These are phyloP conservation scores for Arxiozyma heterogenica DNA, from an alignment of 1,139 yeast genomes.

Conservation along the genomic window DNA sequence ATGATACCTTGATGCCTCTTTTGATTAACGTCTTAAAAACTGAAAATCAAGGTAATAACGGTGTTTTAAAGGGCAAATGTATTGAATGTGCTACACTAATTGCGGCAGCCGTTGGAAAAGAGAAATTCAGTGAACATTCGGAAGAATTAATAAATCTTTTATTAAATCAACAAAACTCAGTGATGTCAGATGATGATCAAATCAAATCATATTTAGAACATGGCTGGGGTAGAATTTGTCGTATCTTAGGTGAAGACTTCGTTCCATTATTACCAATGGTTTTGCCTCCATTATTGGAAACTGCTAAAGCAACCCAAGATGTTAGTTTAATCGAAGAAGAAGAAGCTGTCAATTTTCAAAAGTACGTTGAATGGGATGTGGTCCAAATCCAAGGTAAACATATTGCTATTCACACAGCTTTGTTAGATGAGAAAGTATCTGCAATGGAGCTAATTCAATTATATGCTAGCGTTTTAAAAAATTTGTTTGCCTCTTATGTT, in stretches of 20 bases:
- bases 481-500: conserved; percentile 74
- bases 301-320: conserved; percentile 87
- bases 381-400: conserved; percentile 85
- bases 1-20: conserved; percentile 90
- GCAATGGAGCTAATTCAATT: conserved; percentile 83
- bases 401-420: conserved; percentile 88
- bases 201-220: conserved; percentile 80
- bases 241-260: conserved; percentile 76
- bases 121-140: conserved; percentile 70
- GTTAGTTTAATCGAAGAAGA: conserved; percentile 78
- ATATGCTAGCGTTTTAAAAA: conserved; percentile 82
- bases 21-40: conserved; percentile 69
- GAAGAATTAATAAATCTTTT: conserved; percentile 66
- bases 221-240: conserved; percentile 94
- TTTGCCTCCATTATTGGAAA: conserved; percentile 72
- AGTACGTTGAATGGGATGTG: conserved; percentile 93
- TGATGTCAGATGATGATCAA: conserved; percentile 63
- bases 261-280: conserved; percentile 83
- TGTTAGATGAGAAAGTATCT: conserved; percentile 82
- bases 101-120: conserved; percentile 95
- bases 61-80: conserved; percentile 81
- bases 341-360: conserved; percentile 74
- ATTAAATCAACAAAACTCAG: conserved; percentile 59
- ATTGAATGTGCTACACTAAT: conserved; percentile 92
- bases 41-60: conserved; percentile 71